Evolutionary conservation across 805 yeast species (phyloP).

Genomic region (Spathaspora passalidarum): DNA sequence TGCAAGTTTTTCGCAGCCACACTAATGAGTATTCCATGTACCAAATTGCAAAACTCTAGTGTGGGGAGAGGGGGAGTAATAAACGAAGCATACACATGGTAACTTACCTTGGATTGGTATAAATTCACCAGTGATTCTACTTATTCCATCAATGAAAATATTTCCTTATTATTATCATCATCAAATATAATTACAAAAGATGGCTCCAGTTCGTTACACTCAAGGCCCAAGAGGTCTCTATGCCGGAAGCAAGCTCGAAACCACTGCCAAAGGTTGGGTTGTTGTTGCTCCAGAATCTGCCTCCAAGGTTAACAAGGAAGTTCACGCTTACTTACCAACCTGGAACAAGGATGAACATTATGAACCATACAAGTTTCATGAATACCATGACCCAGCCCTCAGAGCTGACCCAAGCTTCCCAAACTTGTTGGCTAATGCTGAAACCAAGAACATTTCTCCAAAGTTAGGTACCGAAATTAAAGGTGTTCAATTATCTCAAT

Average conservation of each 20-base stretch:
- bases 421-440: constrained; percentile 39
- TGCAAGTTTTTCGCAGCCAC: constrained; percentile 3
- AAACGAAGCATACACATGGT: neutral
- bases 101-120: neutral
- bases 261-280: constrained; percentile 10
- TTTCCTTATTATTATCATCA: neutral
- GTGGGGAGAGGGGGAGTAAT: neutral
- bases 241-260: constrained; percentile 6
- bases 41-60: neutral
- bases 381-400: constrained; percentile 56
- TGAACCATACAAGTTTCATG: constrained; percentile 50
- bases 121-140: neutral
- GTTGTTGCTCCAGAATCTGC: constrained; percentile 10
- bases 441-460: constrained; percentile 51
- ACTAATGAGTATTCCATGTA: neutral
- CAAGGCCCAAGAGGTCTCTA: constrained; percentile 5
- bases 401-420: constrained; percentile 54
- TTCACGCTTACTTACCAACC: constrained; percentile 24
- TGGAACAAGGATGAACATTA: constrained; percentile 40
- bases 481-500: constrained; percentile 56
- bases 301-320: constrained; percentile 1
- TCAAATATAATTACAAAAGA: neutral
- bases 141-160: neutral
- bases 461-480: constrained; percentile 66
- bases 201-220: constrained; percentile 11